Evolutionary conservation across 345 rosid species (phyloP).

Genomic region (Anacardium occidentale): DNA sequence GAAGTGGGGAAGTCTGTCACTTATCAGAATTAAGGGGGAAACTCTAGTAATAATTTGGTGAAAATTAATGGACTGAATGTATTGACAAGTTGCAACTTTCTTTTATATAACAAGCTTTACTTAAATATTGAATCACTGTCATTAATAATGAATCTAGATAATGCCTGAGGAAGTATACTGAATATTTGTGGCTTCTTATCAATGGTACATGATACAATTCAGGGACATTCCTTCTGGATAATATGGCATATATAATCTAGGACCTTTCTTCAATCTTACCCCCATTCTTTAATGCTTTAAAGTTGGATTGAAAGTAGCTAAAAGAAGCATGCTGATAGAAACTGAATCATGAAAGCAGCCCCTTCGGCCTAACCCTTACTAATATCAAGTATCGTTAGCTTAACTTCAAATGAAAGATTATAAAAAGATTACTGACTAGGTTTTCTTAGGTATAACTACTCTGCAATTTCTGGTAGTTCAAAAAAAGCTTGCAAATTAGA

Average conservation of each 20-base stretch:
- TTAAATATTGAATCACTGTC: too few relatives aligned
- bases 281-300: neutral
- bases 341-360: neutral
- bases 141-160: neutral
- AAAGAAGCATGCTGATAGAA: neutral
- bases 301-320: neutral
- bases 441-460: neutral
- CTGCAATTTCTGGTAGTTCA: neutral
- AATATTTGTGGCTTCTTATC: neutral
- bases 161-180: neutral
- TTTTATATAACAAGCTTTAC: too few relatives aligned
- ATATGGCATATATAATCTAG: neutral
- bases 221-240: neutral
- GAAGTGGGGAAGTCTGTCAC: neutral
- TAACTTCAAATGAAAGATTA: neutral
- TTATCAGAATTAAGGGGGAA: neutral
- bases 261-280: neutral
- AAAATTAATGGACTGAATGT: neutral
- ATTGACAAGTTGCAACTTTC: neutral
- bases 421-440: neutral
- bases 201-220: neutral
- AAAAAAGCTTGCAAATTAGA: neutral
- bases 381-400: neutral
- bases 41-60: neutral
- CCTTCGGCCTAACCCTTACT: neutral